Percentiles rank a stretch among this genome's conserved stretches.
These are phyloP conservation scores for Colletotrichum sansevieriae DNA, from an alignment of 2,329 filamentous ascomycete species.

Conservation along the genomic window DNA sequence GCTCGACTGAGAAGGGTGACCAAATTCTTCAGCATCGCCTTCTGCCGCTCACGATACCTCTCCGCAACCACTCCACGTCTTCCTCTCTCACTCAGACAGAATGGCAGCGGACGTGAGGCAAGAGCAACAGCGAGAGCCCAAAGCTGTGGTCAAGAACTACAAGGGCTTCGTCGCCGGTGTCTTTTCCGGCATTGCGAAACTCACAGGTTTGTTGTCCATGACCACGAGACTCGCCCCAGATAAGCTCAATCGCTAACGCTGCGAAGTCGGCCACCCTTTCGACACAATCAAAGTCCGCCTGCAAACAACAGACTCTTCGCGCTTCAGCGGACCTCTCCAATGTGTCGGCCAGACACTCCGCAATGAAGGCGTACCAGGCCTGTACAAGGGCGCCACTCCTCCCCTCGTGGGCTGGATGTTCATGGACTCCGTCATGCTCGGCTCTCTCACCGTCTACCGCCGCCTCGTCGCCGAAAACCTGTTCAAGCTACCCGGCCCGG, in stretches of 20 bases:
- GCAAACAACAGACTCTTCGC: constrained; percentile 82
- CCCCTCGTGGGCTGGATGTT: constrained; percentile 97
- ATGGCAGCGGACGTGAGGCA: constrained; percentile 41
- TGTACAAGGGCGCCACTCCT: constrained; percentile 96
- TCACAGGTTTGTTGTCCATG: constrained; percentile 66
- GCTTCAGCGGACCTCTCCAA: constrained; percentile 88
- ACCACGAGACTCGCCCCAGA: not conserved
- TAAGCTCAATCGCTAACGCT: constrained; percentile 17
- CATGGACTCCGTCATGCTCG: constrained; percentile 94
- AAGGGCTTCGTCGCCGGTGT: constrained; percentile 98
- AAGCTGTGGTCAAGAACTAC: constrained; percentile 71
- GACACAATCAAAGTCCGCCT: constrained; percentile 97
- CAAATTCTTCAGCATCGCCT: not conserved
- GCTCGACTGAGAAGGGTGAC: constrained; percentile 10
- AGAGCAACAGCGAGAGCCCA: constrained; percentile 53
- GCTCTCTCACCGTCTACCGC: constrained; percentile 90
- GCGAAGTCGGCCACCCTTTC: constrained; percentile 78
- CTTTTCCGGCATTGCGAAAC: constrained; percentile 92
- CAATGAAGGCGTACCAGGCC: constrained; percentile 84
- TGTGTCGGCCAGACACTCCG: constrained; percentile 87
- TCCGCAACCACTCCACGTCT: not conserved
- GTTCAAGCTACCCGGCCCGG: constrained; percentile 65
- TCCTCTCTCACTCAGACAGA: constrained; percentile 12
- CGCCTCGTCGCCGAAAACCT: constrained; percentile 84
- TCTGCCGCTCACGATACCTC: constrained; percentile 18